Conservation (phyloP, 345 rosid species). For the Melastoma malabathricum region DNA sequence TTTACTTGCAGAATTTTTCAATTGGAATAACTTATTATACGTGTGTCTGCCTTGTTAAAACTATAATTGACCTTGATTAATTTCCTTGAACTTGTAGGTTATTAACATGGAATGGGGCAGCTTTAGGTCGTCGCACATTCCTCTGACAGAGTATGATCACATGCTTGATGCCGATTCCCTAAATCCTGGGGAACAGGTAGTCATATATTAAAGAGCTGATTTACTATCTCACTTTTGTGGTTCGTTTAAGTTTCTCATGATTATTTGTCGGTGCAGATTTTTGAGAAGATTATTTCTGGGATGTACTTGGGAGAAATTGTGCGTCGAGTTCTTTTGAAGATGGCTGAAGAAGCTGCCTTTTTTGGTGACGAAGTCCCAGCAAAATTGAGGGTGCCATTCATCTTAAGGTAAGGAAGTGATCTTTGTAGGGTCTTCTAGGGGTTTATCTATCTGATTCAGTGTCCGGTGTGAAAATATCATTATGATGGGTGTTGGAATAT, state of each 20-base stretch:
- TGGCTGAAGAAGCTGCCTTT: conserved; percentile 63
- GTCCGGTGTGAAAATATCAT: no score
- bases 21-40: neutral
- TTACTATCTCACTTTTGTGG: no score
- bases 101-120: conserved; percentile 84
- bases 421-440: no score
- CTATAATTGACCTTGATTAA: no score
- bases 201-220: neutral
- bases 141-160: conserved; percentile 48
- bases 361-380: conserved; percentile 56
- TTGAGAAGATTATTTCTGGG: conserved; percentile 61
- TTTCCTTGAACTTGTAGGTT: conserved; percentile 23
- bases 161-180: conserved; percentile 41
- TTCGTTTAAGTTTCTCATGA: neutral
- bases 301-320: conserved; percentile 76
- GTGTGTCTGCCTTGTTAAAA: no score
- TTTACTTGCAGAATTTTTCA: neutral
- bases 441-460: no score
- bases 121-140: conserved; percentile 59
- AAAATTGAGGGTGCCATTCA: conserved; percentile 49
- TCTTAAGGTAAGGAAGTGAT: conserved; percentile 30
- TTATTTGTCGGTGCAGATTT: conserved; percentile 26
- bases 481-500: no score
- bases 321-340: conserved; percentile 41
- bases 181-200: conserved; percentile 77